Evolutionary conservation across 148 eudicot species (phyloP).

Genomic region (Polygonum aviculare): DNA sequence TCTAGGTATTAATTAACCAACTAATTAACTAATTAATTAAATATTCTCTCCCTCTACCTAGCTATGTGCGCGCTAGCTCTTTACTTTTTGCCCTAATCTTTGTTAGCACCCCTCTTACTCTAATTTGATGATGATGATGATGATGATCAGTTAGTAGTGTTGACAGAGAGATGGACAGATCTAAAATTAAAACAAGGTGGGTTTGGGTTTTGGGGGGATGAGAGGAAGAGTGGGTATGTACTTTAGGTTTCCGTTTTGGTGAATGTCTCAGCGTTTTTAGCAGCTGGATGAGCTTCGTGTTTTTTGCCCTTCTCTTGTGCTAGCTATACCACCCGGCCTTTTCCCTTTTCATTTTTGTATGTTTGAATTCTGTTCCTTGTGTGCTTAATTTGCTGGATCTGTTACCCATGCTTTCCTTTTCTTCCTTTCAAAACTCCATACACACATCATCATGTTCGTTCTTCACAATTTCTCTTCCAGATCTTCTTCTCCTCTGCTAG

Average conservation of each 20-base stretch:
- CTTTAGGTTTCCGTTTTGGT: conserved; percentile 41
- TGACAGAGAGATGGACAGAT: background rate
- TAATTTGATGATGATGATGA: background rate
- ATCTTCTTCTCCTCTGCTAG: background rate
- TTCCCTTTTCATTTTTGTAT: background rate
- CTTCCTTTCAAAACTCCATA: background rate
- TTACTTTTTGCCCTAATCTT: background rate
- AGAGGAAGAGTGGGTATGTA: background rate
- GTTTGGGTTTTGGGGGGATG: background rate
- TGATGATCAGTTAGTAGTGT: no score
- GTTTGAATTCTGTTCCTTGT: background rate
- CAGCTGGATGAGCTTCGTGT: conserved; percentile 12
- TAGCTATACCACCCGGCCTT: no score
- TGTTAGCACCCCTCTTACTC: background rate
- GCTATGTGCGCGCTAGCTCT: no score
- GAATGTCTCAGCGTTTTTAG: conserved; percentile 55
- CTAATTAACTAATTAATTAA: background rate
- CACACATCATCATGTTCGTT: background rate
- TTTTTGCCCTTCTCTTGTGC: conserved; percentile 3
- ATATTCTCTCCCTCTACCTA: no score
- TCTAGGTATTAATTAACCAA: conserved; percentile 31
- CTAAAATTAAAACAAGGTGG: no score
- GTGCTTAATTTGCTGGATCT: background rate
- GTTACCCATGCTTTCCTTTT: background rate
- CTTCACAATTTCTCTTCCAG: background rate